phyloP scores from a whole-genome alignment of 257 asterid genomes.

The Verbena officinalis region DNA sequence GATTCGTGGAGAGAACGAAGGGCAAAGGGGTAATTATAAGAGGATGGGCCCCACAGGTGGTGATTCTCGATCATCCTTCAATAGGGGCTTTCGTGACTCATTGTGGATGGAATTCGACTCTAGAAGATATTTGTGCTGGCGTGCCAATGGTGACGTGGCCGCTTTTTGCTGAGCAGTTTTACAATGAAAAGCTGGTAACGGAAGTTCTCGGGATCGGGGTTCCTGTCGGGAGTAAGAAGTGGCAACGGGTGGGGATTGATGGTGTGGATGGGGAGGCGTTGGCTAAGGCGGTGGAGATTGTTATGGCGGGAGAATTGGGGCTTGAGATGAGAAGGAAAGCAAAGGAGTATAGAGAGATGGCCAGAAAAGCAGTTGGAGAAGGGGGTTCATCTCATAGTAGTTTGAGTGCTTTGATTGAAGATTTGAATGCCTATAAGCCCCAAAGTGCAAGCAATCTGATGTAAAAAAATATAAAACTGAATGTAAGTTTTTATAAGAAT shows the following conservation, averaged over 20 bases:
- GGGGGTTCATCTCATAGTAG: conserved; percentile 53
- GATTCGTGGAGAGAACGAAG: conserved; percentile 28
- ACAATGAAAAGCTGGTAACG: conserved; percentile 44
- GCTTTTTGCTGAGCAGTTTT: conserved; percentile 45
- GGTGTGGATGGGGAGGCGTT: conserved; percentile 40
- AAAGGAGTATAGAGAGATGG: conserved; percentile 33
- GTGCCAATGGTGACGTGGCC: conserved; percentile 63
- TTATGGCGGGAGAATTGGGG: conserved; percentile 39
- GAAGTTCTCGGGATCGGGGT: conserved; percentile 41
- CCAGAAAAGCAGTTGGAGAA: conserved; percentile 38
- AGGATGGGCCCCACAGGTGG: conserved; percentile 55
- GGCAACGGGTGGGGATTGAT: conserved; percentile 26
- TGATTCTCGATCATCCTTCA: conserved; percentile 39
- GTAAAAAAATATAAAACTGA: too few species aligned
- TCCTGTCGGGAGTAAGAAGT: conserved; percentile 38
- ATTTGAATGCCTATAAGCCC: conserved; percentile 25
- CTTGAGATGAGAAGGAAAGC: conserved; percentile 47
- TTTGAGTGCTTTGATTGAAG: conserved; percentile 38
- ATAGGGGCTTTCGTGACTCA: conserved; percentile 46
- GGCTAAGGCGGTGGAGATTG: conserved; percentile 30
- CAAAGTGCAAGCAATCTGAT: not conserved
- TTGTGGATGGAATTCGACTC: conserved; percentile 54
- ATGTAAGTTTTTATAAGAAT: too few species aligned
- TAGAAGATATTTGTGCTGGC: conserved; percentile 43
- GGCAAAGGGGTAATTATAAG: conserved; percentile 35